Evolutionary conservation across 192 early-diverging fungal genomes (phyloP), one percentile per base, ranked within the genome.

Genomic region (Entomortierella chlamydospora): DNA sequence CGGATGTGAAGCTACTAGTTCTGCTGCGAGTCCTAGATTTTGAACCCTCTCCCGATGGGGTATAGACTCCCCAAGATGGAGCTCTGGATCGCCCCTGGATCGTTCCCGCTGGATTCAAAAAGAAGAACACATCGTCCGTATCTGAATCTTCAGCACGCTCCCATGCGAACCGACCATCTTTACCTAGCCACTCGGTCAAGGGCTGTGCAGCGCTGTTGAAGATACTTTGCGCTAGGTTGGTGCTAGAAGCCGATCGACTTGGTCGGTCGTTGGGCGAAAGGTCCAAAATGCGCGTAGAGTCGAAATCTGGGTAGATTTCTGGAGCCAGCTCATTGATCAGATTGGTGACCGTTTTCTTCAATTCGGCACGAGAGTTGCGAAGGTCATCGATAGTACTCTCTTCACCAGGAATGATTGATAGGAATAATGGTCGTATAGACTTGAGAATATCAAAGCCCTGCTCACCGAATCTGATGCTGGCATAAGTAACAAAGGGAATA

Each of bases 291-390:
- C 83, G 68, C 47, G 73, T 72, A 26, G 82, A 82, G 68, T 88
- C 86, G 81, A 94, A 94, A 62, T 94, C 91, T 8, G 87, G 86
- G 68, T 91, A 94, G 51, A 92, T 89, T 68, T 92, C 87, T 15
- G 93, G 93, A 15, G 92, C 96, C 26, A 95, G 87, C 58, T 96
- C 95, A 50, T 95, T 93, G 62, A 98, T 93, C 29, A 95, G 63
- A 2, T 88, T 84, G 22, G 90, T 94, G 59, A 99, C 89, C 51
- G 93, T 87, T 56, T 85, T 84, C 11, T 93, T 89, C 4, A 99
- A 86, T 53, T 93, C 84, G 28, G 89, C 83, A 29, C 97, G 89
- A 37, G 87, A 86, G 20, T 79, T 77, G 23, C 92, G 88, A 47
- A 99, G 86, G 58, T 87, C 89, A 60, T 82, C 86, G 50, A 90